These are phyloP conservation scores for Corymbia citriodora DNA, from an alignment of 441 rosid genomes.

Conservation along the genomic window DNA sequence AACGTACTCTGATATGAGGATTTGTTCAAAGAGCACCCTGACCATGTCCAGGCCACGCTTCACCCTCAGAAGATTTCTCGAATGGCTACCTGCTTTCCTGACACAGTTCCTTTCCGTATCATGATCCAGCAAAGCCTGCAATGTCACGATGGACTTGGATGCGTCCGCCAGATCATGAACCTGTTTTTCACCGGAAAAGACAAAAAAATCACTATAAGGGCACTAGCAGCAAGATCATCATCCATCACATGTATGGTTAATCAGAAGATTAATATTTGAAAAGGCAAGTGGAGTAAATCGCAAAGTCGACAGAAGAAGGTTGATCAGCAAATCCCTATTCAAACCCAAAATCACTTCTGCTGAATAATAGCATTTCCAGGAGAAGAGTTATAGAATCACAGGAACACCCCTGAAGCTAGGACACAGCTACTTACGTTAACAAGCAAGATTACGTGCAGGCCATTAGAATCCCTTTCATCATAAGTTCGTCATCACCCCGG, in stretches of 20 bases:
- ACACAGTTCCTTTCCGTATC: conserved; percentile 50
- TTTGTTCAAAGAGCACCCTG: conserved; percentile 72
- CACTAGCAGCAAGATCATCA: neutral
- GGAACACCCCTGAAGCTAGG: neutral
- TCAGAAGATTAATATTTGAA: neutral
- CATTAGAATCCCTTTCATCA: neutral
- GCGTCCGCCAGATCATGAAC: conserved; percentile 73
- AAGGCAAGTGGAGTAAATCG: accelerated
- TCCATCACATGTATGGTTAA: neutral
- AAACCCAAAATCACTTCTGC: neutral
- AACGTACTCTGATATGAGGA: conserved; percentile 60
- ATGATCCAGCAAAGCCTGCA: conserved; percentile 47
- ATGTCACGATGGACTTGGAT: conserved; percentile 55
- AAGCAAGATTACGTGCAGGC: neutral
- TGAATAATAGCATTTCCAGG: accelerated
- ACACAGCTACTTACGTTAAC: neutral
- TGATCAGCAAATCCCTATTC: neutral
- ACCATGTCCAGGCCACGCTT: conserved; percentile 98
- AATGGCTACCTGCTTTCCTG: conserved; percentile 79
- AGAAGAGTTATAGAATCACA: neutral
- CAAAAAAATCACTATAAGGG: neutral
- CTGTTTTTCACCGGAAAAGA: conserved; percentile 20
- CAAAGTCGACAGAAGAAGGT: neutral
- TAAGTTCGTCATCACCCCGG: neutral
- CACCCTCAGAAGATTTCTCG: conserved; percentile 83